Evolutionary conservation across 2,329 filamentous ascomycete species (phyloP), one percentile per base, ranked within the genome.

Genomic region (Ascocoryne sarcoides): DNA sequence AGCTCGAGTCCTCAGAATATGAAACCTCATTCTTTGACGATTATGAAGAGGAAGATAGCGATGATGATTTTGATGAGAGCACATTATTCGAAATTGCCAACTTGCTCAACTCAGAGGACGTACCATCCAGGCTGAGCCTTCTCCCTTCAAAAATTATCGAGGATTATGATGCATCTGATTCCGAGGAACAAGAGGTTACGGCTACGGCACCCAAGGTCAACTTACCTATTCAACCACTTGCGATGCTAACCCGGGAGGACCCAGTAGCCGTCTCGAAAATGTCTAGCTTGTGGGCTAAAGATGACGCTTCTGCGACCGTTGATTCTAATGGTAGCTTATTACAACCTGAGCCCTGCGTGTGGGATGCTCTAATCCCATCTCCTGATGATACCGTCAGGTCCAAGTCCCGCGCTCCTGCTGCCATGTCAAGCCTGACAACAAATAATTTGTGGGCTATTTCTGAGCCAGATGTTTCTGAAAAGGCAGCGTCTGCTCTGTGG

Each of bases 11-110:
- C 4, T 36, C 42, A 15, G 51, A 53, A 28, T 58, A 58, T 36
- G 50, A 48, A 2, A 51, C 52, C 16, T 76, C 71, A 2, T 77
- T 76, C 61, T 75, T 79, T 53, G 74, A 79, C 41, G 70, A 78
- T 42, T 74, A 76, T 47, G 71, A 76, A 37, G 71, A 75, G 10
- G 64, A 62, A 14, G 55, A 58, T 3, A 50, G 56, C 40, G 59
- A 65, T 20, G 50, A 52, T 19, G 58, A 60, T 10, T 78, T 79
- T 47, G 76, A 79, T 45, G 76, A 80, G 60, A 70, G 63, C 8
- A 79, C 74, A 1, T 61, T 80, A 18, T 79, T 74, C 72, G 75
- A 80, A 54, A 80, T 81, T 59, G 76, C 75, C 43, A 75, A 64
- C 44, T 62, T 80, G 30, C 62, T 80, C 9, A 69, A 71, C 55